Base-by-base conservation (phyloP, 305 asterid species). In the Petunia hybrid region DNA sequence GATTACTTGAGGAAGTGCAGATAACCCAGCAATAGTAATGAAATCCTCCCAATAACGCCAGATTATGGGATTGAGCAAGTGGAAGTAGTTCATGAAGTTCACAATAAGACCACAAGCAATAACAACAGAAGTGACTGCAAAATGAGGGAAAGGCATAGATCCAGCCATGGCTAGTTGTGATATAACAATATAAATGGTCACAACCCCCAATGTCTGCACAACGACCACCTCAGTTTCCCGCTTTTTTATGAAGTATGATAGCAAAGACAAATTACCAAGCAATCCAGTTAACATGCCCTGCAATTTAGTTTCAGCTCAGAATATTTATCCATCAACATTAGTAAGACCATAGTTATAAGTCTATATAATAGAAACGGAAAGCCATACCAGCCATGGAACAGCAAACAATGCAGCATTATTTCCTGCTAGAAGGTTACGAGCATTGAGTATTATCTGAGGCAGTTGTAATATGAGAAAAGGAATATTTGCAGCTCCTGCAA, bases 261-360 rank as follows among this genome's bases (percentile, higher is more conserved):
- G 94, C 70, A 97, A 82, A 65, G 94, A 92, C 53, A 97, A 91
- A 88, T 97, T 97, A 79, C 99, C 99, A 31, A 97, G 97, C 87
- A 97, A 87, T 86, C 99, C 99, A 63, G 99, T 97, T 85, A 97
- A 88, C 98, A 95, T 97, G 75, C 98, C 99, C 99, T 97, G 85
- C 66, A 79, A 14, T 40, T 3, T 51, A 46, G 31, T 22, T 53
- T 73, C 46, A 73, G 42, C 63, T 51, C 43, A 67, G 36, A 71
- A 10, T 71, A 46, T 46, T 31, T 46, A 46, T 46, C 77, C 66
- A 80, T 38, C 68, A 74, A 79, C 71, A 70, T 39, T 56, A 53
- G 51, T 75, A 68, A 86, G 59, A 79, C 22, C 55, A 40, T 63
- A 46, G 46, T 2, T 36, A 51, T 36, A 73, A 73, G 38, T 35